A percentile compares a stretch with the other conserved stretches of the same genome.
phyloP scores from a whole-genome alignment of 2,329 filamentous ascomycete genomes.

The Gnomoniopsis sp. region DNA sequence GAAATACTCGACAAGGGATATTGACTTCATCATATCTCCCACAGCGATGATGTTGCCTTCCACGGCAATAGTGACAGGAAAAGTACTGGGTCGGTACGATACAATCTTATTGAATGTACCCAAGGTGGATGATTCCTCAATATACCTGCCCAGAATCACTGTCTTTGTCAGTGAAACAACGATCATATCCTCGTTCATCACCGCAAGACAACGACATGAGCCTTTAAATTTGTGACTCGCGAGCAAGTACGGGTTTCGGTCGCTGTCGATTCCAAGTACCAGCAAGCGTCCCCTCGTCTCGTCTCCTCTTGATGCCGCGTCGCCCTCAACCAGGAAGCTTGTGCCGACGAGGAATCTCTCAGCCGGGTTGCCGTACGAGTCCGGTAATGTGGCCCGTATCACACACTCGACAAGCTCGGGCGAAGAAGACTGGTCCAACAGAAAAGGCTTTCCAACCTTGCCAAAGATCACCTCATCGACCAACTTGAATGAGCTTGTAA shows the following conservation, averaged over 20 bases:
- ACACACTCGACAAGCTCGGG: conserved; percentile 81
- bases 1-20: conserved; percentile 72
- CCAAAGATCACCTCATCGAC: conserved; percentile 89
- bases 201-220: conserved; percentile 73
- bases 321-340: conserved; percentile 66
- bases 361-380: conserved; percentile 48
- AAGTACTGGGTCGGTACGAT: conserved; percentile 76
- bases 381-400: conserved; percentile 70
- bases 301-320: conserved; percentile 32
- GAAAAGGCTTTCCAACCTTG: conserved; percentile 66
- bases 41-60: conserved; percentile 75
- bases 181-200: conserved; percentile 72
- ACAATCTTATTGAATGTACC: conserved; percentile 67
- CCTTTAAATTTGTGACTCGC: conserved; percentile 69
- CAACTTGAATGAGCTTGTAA: conserved; percentile 79
- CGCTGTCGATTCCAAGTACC: conserved; percentile 75
- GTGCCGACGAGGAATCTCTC: conserved; percentile 94
- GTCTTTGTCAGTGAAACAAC: conserved; percentile 90
- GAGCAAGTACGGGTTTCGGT: conserved; percentile 70
- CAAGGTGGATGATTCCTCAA: conserved; percentile 51
- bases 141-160: conserved; percentile 58
- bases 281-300: conserved; percentile 73
- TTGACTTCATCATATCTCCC: conserved; percentile 90
- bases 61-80: conserved; percentile 77
- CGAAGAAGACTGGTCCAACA: conserved; percentile 46